These are phyloP conservation scores for Aschersonia sp. DNA, from an alignment of 2,329 filamentous ascomycete genomes.

Conservation along the genomic window DNA sequence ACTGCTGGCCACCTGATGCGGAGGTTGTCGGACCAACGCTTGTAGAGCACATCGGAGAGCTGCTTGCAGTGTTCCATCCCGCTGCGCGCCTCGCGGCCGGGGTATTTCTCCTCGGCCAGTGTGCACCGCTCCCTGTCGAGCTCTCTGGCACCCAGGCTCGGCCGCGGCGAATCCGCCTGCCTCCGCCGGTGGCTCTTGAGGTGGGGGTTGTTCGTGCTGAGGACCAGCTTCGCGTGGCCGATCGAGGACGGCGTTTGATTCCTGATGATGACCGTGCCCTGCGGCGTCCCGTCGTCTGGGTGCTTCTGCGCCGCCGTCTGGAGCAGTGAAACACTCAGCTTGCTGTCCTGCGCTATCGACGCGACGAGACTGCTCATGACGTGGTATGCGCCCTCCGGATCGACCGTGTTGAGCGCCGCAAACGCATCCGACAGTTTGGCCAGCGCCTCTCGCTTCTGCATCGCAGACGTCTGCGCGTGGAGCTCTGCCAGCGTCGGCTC, in stretches of 20 bases:
- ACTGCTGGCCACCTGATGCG: conserved; percentile 50
- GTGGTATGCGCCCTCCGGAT: conserved; percentile 82
- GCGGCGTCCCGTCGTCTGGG: conserved; percentile 29
- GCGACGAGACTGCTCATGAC: conserved; percentile 65
- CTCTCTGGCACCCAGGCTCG: conserved; percentile 26
- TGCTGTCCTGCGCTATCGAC: conserved; percentile 55
- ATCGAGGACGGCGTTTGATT: conserved; percentile 24
- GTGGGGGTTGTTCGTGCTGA: conserved; percentile 75
- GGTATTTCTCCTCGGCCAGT: conserved; percentile 37
- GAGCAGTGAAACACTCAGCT: conserved; percentile 39
- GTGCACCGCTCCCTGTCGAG: conserved; percentile 31
- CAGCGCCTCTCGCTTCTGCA: conserved; percentile 66
- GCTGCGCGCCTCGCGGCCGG: conserved; percentile 36
- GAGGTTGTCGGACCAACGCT: conserved; percentile 76
- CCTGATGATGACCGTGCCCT: conserved; percentile 44
- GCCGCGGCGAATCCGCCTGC: conserved; percentile 28
- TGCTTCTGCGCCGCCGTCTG: conserved; percentile 23
- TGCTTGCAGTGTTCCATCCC: conserved; percentile 91
- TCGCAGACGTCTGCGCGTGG: conserved; percentile 58
- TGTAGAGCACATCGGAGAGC: conserved; percentile 79
- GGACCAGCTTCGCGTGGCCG: conserved; percentile 50
- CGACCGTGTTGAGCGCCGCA: conserved; percentile 66
- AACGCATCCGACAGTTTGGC: conserved; percentile 76
- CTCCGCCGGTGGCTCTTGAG: conserved; percentile 63
- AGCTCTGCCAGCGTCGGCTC: conserved; percentile 76